Evolutionary conservation across 768 basidiomycete species (phyloP).

Genomic region (Daedaleopsis nitida): DNA sequence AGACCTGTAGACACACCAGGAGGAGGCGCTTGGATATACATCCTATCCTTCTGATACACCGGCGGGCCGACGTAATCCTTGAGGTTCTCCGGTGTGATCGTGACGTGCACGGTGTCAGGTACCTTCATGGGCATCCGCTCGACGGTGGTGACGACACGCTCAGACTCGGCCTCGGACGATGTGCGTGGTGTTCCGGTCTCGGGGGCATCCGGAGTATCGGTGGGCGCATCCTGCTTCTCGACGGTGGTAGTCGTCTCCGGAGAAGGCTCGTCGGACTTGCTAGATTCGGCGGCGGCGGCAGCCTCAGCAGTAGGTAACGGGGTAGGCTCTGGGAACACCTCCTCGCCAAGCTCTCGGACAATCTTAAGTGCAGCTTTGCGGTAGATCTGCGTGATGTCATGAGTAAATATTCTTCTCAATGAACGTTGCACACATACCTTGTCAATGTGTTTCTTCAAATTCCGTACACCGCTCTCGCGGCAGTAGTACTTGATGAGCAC

Average conservation of each 20-base stretch:
- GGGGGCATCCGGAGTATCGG: slow-evolving; percentile 39
- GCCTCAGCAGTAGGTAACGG: slow-evolving; percentile 23
- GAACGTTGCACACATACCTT: slow-evolving; percentile 58
- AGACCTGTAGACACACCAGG: slow-evolving; percentile 94
- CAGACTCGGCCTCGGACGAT: slow-evolving; percentile 31
- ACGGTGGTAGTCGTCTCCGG: slow-evolving; percentile 38
- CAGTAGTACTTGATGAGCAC: slow-evolving; percentile 95
- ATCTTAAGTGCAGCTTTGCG: slow-evolving; percentile 93
- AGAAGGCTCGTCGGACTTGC: slow-evolving; percentile 13
- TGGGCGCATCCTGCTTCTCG: slow-evolving; percentile 52
- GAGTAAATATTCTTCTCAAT: neutral
- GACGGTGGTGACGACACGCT: slow-evolving; percentile 70
- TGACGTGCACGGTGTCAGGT: slow-evolving; percentile 75
- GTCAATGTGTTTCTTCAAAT: slow-evolving; percentile 98
- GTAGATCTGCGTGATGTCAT: slow-evolving; percentile 66
- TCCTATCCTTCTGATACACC: slow-evolving; percentile 91
- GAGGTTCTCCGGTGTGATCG: slow-evolving; percentile 83
- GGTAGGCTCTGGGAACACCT: slow-evolving; percentile 73
- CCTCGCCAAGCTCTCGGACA: slow-evolving; percentile 88
- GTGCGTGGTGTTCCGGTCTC: slow-evolving; percentile 27
- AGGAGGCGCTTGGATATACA: slow-evolving; percentile 81
- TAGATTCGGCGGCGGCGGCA: slow-evolving; percentile 21
- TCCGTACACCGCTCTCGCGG: slow-evolving; percentile 94
- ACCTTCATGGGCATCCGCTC: slow-evolving; percentile 81
- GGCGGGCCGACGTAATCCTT: slow-evolving; percentile 98